Base-by-base conservation (phyloP, 176 grass and related monocot genomes). In the Aegilops umbellulata region DNA sequence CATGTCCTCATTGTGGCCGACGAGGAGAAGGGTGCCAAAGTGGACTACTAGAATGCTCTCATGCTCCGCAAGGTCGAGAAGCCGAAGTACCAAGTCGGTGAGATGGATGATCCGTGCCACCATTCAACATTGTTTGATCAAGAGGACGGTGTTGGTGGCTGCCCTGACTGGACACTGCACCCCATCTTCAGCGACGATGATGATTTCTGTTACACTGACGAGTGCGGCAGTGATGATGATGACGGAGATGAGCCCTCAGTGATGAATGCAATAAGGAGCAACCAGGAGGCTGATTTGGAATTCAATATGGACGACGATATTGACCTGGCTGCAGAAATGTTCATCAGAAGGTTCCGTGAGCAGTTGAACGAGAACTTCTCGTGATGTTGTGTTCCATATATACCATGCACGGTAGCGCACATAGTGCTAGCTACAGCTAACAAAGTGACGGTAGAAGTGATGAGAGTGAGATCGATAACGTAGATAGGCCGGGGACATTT, bases 241-340 rank as follows among this genome's bases (percentile, higher is more conserved):
- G 84, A 26, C 13, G 82, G 22, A 29, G 88, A 80, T 4, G 88
- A 85, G 11, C 74, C 16, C 0, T 95, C 91, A 2, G 88, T 95
- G 8, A 92, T 98, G 7, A 91, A 95, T 7, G 47, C 94, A 65
- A 92, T 98, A 36, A 95, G 83, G 75, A 91, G 80, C 60, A 87
- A 75, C 53, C 78, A 84, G 58, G 81, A 95, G 70, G 78, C 68
- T 2, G 83, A 89, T 0, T 39, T 92, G 53, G 91, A 90, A 72
- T 95, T 95, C 66, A 89, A 83, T 29, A 62, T 95, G 53, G 91
- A 95, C 19, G 87, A 93, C 6, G 87, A 93, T 72, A 95, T 95
- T 25, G 88, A 98, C 75, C 83, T 90, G 38, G 91, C 85, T 3
- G 94, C 91, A 0, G 91, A 92, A 31, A 86, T 95, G 73, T 98